A percentile compares a stretch with the other conserved stretches of the same genome.
phyloP scores from a whole-genome alignment of 495 filamentous ascomycete species.

The Penicillium macrosclerotiorum region DNA sequence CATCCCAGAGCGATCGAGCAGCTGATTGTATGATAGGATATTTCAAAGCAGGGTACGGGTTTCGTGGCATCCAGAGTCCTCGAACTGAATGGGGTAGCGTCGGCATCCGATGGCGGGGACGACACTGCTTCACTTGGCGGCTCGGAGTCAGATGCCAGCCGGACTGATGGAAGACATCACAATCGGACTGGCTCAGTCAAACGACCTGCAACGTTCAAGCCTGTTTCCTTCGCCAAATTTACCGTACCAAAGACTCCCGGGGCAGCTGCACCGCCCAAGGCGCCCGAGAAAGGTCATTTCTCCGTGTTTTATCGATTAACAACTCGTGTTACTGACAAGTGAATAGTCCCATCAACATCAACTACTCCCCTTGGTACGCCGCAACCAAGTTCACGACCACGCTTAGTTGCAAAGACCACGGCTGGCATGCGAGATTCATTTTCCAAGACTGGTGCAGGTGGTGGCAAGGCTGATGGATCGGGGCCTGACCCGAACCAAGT shows the following conservation, averaged over 20 bases:
- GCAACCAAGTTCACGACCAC: constrained; percentile 51
- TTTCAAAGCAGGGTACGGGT: constrained; percentile 31
- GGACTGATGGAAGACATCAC: constrained; percentile 58
- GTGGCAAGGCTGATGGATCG: constrained; percentile 43
- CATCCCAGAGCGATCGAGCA: background rate
- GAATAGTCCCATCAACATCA: constrained; percentile 38
- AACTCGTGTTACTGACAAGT: constrained; percentile 21
- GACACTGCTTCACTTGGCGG: constrained; percentile 47
- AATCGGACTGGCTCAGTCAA: constrained; percentile 70
- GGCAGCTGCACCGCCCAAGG: constrained; percentile 51
- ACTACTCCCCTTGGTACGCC: constrained; percentile 41
- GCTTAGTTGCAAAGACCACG: constrained; percentile 66
- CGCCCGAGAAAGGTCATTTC: constrained; percentile 53
- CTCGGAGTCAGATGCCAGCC: constrained; percentile 50
- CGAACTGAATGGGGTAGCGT: constrained; percentile 44
- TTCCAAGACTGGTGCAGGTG: constrained; percentile 45
- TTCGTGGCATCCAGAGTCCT: constrained; percentile 42
- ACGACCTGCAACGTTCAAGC: constrained; percentile 86
- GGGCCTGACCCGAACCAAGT: constrained; percentile 74
- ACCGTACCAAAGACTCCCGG: constrained; percentile 53
- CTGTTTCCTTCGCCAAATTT: constrained; percentile 87
- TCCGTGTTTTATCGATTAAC: background rate
- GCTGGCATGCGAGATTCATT: constrained; percentile 53
- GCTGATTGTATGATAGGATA: constrained; percentile 34
- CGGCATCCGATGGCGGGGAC: constrained; percentile 43